Conservation (phyloP, 139 green algal species). For the Deuterostichococcus epilithicus region DNA sequence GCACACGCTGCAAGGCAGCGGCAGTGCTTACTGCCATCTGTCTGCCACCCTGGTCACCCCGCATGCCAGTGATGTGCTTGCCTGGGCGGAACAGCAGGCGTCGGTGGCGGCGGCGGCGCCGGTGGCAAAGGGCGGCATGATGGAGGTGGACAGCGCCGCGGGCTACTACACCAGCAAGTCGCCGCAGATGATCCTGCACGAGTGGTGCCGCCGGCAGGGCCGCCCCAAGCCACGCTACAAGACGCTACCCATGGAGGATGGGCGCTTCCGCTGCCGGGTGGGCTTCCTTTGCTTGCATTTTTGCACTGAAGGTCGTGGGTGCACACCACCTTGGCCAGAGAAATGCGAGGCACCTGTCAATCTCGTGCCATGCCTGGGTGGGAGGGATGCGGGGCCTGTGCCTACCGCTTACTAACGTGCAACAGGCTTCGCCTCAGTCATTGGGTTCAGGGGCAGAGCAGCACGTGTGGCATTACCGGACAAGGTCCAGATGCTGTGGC, state of each 20-base stretch:
- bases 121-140: slow-evolving; percentile 28
- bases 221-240: slow-evolving; percentile 53
- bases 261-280: slow-evolving; percentile 18
- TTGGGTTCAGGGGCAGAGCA: no score
- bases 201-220: slow-evolving; percentile 67
- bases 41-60: background rate
- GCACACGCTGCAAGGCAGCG: background rate
- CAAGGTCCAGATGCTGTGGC: no score
- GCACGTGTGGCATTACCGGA: no score
- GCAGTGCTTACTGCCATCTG: background rate
- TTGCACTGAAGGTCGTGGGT: background rate
- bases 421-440: no score
- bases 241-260: slow-evolving; percentile 10
- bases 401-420: background rate
- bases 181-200: slow-evolving; percentile 74
- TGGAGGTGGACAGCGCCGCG: slow-evolving; percentile 60
- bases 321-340: background rate
- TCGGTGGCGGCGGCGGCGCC: background rate
- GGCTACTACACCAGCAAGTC: slow-evolving; percentile 74
- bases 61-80: background rate
- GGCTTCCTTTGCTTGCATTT: background rate
- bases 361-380: background rate
- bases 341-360: background rate
- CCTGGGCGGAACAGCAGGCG: background rate
- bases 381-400: background rate